Base-by-base conservation (phyloP, 768 basidiomycete genomes). In the Trametes sanguinea region DNA sequence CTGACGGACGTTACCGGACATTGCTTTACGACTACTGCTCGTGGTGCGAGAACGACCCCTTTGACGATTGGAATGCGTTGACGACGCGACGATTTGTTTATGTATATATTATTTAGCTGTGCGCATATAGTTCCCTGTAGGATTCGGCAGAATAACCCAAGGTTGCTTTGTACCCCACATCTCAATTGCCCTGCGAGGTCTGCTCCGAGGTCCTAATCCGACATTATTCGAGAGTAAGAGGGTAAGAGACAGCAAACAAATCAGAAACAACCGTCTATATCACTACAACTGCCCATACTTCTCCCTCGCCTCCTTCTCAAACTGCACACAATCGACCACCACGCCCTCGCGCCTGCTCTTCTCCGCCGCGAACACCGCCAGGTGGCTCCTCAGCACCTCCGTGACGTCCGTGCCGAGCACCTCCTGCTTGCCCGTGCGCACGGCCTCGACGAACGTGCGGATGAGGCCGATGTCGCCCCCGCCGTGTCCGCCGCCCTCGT, bases 291-390 rank as follows among this genome's bases (percentile, higher is more conserved):
- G 68, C 54, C 33, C 62, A 14, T 68, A 68, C 61, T 73, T 74
- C 64, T 72, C 69, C 69, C 82, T 78, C n/a, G 78, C 77, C 40
- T 73, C 66, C 51, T 56, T 64, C 64, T 70, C 90, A 69, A 89
- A 93, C 68, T 84, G 80, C 16, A 69, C 78, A 68, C 85, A 90
- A 70, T 92, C 83, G 1, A 95, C 82, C 10, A 94, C 85, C 9
- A 68, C 78, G 13, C 88, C 90, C 64, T 90, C 83, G 59, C 73
- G 80, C 64, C 92, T 78, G 65, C 90, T 90, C 62, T 83, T 78
- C 78, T 95, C 93, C 42, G 92, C 92, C 58, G 94, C 94, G 76
- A 95, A 95, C 37, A 94, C 91, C 1, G 89, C 86, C 68, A 95
- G 71, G 74, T 94, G 92, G 65, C 87, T 90, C 71, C 81, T 85